phyloP scores from a whole-genome alignment of 345 rosid species.

The Moricandia moricandioides region DNA sequence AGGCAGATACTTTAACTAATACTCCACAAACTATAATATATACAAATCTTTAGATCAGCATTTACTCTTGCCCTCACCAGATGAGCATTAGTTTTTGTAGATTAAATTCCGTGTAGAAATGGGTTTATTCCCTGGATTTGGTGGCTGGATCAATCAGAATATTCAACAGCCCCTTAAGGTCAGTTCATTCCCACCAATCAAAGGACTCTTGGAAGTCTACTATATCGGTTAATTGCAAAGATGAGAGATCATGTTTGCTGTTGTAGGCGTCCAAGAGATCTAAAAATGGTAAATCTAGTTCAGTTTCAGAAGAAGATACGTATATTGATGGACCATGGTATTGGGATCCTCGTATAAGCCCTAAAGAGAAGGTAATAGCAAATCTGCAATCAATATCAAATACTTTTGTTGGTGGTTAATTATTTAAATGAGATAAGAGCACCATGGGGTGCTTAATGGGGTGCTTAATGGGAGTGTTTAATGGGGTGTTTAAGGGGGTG shows the following conservation, averaged over 20 bases:
- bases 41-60: background rate
- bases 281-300: background rate
- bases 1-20: background rate
- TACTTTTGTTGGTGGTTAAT: background rate
- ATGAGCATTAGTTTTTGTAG: background rate
- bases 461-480: too few species aligned
- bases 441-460: too few species aligned
- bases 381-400: background rate
- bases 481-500: too few species aligned
- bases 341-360: background rate
- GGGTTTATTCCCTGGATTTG: background rate
- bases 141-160: conserved; percentile 1
- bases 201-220: background rate
- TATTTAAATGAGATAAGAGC: background rate
- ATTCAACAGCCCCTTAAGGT: background rate
- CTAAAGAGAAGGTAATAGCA: background rate
- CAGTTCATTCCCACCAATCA: background rate
- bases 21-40: background rate
- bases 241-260: background rate
- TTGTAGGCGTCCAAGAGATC: conserved; percentile 35
- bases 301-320: background rate
- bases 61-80: background rate
- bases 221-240: background rate
- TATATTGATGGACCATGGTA: background rate
- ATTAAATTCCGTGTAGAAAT: background rate